Base-by-base conservation (phyloP, 2,329 filamentous ascomycete genomes). In the Penicillium freii region DNA sequence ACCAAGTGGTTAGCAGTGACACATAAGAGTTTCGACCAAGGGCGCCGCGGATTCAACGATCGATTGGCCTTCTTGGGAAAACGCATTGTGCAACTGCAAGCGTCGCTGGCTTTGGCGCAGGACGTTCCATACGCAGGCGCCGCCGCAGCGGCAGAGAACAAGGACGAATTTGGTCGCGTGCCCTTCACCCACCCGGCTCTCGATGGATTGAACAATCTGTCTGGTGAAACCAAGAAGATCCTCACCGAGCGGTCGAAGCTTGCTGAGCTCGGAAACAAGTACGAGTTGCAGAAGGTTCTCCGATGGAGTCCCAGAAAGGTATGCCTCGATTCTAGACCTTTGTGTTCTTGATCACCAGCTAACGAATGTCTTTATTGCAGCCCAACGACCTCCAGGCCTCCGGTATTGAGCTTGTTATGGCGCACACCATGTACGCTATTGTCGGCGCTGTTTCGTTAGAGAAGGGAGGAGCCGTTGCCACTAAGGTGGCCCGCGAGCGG, bases 21-120 rank as follows among this genome's bases (percentile, higher is more conserved):
- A 64, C 94, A 97, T 76, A 97, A 97, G 84, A 97, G 92, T 77
- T 97, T 96, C 71, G 93, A 99, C 73, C 92, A 97, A 71, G 94
- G 92, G 51, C 83, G 91, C 70, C 87, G 92, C 80, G 93, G 93
- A 1, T 96, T 93, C 78, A 99, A 99, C 74, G 93, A 97, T 70
- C 85, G 91, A 61, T 80, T 99, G 75, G 90, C 92, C n/a, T 92
- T 90, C 70, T 80, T 96, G 53, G 93, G 87, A 58, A 86, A 86
- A 73, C 80, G 85, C 40, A 83, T 87, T 66, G 77, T 87, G 47
- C 81, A 86, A 68, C 76, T 89, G 44, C 86, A 90, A 71, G 80
- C 82, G 57, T 87, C 86, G 53, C 77, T 91, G 38, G 82, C 82
- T 27, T 78, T 89, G 29, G 75, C 88, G 33, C 79, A 80, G 62